Conservation (phyloP, 345 rosid genomes). For the Acer campestre region DNA sequence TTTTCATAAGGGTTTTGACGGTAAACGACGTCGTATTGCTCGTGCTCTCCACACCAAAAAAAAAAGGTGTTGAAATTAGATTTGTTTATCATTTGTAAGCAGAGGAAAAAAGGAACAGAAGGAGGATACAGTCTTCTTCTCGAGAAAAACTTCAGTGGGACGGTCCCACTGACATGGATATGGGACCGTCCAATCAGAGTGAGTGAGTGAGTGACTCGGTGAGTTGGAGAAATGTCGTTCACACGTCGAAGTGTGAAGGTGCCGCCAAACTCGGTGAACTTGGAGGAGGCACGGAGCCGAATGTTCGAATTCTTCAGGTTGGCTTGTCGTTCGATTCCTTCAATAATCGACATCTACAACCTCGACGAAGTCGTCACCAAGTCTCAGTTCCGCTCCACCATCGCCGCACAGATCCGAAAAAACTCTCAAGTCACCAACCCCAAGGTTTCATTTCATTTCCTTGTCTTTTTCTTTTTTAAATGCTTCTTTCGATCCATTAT, state of each 20-base stretch:
- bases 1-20: too few relatives aligned
- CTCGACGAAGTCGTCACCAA: slow-evolving; percentile 74
- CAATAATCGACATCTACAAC: slow-evolving; percentile 84
- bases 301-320: slow-evolving; percentile 81
- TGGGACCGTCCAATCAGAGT: too few relatives aligned
- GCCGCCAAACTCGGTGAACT: slow-evolving; percentile 75
- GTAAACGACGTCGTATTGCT: neutral
- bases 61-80: too few relatives aligned
- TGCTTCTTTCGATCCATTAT: too few relatives aligned
- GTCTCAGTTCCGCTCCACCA: slow-evolving; percentile 80
- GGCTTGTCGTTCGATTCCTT: slow-evolving; percentile 82
- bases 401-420: slow-evolving; percentile 87
- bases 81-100: too few relatives aligned
- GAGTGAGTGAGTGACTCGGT: neutral
- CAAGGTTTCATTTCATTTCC: slow-evolving; percentile 50
- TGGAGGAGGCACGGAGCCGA: slow-evolving; percentile 77
- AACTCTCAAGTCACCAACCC: slow-evolving; percentile 73
- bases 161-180: too few relatives aligned
- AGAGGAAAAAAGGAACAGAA: too few relatives aligned
- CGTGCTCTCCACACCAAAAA: neutral
- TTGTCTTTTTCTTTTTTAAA: neutral
- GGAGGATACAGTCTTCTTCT: neutral
- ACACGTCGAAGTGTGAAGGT: slow-evolving; percentile 69
- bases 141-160: too few relatives aligned
- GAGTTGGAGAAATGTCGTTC: slow-evolving; percentile 52